Percentiles rank a stretch among this genome's conserved stretches.
Conservation (phyloP, 176 grass and related monocot species). For the Carex kokanica region DNA sequence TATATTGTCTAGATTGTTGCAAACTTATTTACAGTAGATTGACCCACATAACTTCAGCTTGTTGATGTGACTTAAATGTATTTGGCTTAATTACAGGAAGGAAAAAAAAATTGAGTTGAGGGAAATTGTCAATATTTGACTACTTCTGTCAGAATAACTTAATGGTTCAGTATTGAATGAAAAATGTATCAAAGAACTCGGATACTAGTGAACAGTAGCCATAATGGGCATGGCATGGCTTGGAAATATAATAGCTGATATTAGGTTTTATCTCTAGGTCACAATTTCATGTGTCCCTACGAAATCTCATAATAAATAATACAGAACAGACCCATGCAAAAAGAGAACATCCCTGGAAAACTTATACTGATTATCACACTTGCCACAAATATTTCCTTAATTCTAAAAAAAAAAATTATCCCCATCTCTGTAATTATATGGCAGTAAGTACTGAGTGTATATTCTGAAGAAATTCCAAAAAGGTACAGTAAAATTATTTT, state of each 20-base stretch:
- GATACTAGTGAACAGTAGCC: not conserved
- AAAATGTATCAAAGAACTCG: not conserved
- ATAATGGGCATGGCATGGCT: not conserved
- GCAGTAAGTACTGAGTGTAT: not conserved
- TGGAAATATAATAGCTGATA: not conserved
- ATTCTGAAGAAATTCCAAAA: not conserved
- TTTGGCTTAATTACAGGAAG: not conserved
- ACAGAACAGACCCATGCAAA: not conserved
- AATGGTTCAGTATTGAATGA: not conserved
- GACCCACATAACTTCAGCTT: not conserved
- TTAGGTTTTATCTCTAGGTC: not conserved
- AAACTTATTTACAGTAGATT: not conserved
- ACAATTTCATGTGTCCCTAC: not conserved
- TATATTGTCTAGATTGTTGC: not conserved
- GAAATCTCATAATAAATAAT: not conserved
- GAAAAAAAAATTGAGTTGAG: not conserved
- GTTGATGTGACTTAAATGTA: not conserved
- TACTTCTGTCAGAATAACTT: not conserved
- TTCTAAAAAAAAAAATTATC: not conserved
- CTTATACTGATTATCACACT: not conserved
- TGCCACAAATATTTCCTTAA: not conserved
- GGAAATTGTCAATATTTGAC: not conserved
- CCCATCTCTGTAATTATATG: not conserved
- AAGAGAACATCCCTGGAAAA: not conserved
- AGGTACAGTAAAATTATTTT: not conserved